Evolutionary conservation across 441 rosid genomes (phyloP).

Genomic region (Croton setiger): DNA sequence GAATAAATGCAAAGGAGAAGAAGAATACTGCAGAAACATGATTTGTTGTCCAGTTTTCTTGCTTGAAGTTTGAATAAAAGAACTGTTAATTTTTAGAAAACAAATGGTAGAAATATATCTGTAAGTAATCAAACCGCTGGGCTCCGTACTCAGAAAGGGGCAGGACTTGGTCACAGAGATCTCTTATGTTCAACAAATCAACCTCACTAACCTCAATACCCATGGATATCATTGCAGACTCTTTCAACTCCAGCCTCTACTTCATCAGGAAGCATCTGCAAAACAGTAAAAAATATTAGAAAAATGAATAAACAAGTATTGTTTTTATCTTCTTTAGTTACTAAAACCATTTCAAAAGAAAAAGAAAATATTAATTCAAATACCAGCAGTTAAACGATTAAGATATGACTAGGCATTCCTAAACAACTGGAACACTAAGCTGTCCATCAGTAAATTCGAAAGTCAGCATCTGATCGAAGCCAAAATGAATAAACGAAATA

Average conservation of each 20-base stretch:
- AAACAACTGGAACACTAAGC: neutral
- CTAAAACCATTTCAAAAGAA: neutral
- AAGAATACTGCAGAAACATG: no score
- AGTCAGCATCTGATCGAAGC: neutral
- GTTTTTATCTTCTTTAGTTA: neutral
- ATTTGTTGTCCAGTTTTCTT: no score
- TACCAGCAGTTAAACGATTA: neutral
- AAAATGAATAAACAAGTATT: neutral
- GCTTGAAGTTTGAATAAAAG: no score
- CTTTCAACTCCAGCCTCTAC: conserved; percentile 79
- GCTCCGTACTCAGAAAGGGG: conserved; percentile 91
- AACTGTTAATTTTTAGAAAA: no score
- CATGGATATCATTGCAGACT: conserved; percentile 87
- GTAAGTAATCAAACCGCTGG: conserved; percentile 46
- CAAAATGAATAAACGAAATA: neutral
- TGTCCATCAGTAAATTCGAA: neutral
- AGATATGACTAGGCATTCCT: neutral
- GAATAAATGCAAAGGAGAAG: no score
- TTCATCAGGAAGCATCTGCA: conserved; percentile 65
- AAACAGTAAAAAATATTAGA: neutral
- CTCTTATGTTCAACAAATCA: conserved; percentile 68
- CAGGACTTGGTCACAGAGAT: conserved; percentile 85
- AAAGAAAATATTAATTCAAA: neutral
- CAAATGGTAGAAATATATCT: no score
- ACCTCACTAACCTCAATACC: conserved; percentile 88